These are phyloP conservation scores for Leccinum subtestaceum DNA, from an alignment of 768 basidiomycete species.

Conservation along the genomic window DNA sequence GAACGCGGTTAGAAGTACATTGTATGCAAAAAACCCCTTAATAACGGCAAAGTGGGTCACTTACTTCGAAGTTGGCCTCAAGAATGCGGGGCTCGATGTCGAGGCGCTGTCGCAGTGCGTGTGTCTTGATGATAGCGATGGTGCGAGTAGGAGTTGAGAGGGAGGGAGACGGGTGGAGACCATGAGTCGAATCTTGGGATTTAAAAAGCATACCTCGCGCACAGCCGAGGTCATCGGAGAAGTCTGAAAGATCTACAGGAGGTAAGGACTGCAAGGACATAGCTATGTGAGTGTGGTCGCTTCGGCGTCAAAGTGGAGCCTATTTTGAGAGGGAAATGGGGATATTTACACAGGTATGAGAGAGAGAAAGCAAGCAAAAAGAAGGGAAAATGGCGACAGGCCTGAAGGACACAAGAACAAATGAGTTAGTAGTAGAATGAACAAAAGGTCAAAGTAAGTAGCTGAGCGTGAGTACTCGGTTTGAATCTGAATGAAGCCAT, in stretches of 20 bases:
- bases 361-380: constrained; percentile 12
- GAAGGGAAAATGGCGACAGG: constrained; percentile 15
- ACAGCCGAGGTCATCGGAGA: constrained; percentile 14
- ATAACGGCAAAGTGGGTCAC: constrained; percentile 18
- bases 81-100: constrained; percentile 79
- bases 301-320: constrained; percentile 5
- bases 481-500: constrained; percentile 2
- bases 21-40: constrained; percentile 4
- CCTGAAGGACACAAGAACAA: constrained; percentile 5
- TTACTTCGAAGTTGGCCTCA: constrained; percentile 79
- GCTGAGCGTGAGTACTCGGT: constrained; percentile 6
- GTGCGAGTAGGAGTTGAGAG: constrained; percentile 47
- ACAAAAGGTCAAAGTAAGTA: constrained; percentile 1
- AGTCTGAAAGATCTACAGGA: constrained; percentile 16
- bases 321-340: constrained; percentile 2
- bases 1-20: constrained; percentile 2
- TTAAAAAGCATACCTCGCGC: constrained; percentile 1
- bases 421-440: constrained; percentile 8
- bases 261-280: constrained; percentile 11
- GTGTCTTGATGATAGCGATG: constrained; percentile 80
- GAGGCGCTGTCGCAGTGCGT: constrained; percentile 70
- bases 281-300: constrained; percentile 21
- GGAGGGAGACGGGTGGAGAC: constrained; percentile 9
- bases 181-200: constrained; percentile 4
- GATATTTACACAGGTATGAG: constrained; percentile 23